Percentiles rank a stretch among this genome's conserved stretches.
Conservation (phyloP, 306 rosid genomes). For the Cyamopsis tetragonoloba region DNA sequence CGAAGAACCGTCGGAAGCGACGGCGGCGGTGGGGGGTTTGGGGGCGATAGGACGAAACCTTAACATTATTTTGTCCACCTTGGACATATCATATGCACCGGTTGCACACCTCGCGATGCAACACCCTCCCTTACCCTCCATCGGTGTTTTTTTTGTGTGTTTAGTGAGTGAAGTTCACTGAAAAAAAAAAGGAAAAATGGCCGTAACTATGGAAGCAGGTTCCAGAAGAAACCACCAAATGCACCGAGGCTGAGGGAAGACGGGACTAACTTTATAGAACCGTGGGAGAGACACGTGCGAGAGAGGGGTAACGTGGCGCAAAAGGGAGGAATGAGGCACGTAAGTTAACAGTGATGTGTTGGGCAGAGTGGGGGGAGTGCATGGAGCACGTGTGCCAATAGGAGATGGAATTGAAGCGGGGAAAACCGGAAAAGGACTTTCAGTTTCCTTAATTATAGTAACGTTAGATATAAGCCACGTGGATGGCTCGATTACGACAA, state of each 20-base stretch:
- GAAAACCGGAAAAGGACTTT: background rate
- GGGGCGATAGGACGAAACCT: slow-evolving; percentile 76
- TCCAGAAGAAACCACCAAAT: background rate
- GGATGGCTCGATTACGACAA: slow-evolving; percentile 28
- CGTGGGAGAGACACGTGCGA: slow-evolving; percentile 24
- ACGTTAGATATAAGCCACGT: slow-evolving; percentile 19
- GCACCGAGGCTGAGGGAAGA: background rate
- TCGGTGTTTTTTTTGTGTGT: background rate
- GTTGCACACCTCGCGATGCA: slow-evolving; percentile 49
- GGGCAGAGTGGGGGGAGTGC: background rate
- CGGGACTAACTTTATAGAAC: slow-evolving; percentile 25
- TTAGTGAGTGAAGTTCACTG: background rate
- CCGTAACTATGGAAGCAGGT: background rate
- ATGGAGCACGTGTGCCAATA: slow-evolving; percentile 34
- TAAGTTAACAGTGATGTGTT: background rate
- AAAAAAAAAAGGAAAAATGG: background rate
- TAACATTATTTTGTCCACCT: slow-evolving; percentile 54
- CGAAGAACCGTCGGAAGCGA: slow-evolving; percentile 22
- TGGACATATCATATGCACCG: slow-evolving; percentile 37
- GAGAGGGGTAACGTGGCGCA: background rate
- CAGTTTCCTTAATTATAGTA: slow-evolving; percentile 21
- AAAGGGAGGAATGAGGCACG: background rate
- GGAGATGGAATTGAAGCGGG: background rate
- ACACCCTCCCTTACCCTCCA: slow-evolving; percentile 61
- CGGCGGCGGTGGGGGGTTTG: slow-evolving; percentile 42